These are phyloP conservation scores for Arachis hypogaea DNA, from an alignment of 306 rosid genomes.

Conservation along the genomic window DNA sequence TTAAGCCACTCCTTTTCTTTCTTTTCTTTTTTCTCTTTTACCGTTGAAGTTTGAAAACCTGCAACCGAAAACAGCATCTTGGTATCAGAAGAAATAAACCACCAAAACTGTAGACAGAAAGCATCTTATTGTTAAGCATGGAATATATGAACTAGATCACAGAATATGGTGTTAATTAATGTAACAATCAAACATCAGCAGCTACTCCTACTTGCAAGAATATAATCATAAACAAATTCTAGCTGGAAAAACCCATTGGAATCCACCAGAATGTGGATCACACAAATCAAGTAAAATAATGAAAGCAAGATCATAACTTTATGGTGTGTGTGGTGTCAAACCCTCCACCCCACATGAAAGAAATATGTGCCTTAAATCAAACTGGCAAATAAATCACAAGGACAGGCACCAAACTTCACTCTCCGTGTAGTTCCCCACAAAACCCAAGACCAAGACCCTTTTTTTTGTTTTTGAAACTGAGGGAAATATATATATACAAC, in stretches of 20 bases:
- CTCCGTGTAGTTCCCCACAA: slow-evolving; percentile 75
- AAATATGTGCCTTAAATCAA: slow-evolving; percentile 46
- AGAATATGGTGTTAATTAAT: slow-evolving; percentile 40
- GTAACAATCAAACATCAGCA: slow-evolving; percentile 56
- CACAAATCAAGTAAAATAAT: slow-evolving; percentile 64
- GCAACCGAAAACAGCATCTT: slow-evolving; percentile 98
- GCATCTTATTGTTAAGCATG: slow-evolving; percentile 70
- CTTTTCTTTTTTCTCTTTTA: slow-evolving; percentile 12
- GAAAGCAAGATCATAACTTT: slow-evolving; percentile 60
- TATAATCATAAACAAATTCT: slow-evolving; percentile 51
- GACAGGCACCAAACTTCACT: slow-evolving; percentile 76
- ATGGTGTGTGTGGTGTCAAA: slow-evolving; percentile 43
- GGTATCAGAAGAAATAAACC: slow-evolving; percentile 86
- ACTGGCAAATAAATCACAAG: slow-evolving; percentile 40
- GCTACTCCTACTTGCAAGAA: slow-evolving; percentile 65
- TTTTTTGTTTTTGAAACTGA: slow-evolving; percentile 31
- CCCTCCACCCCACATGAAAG: slow-evolving; percentile 54
- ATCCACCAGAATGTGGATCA: slow-evolving; percentile 68
- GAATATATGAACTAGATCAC: slow-evolving; percentile 72
- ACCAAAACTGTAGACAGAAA: slow-evolving; percentile 92
- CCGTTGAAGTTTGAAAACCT: slow-evolving; percentile 73
- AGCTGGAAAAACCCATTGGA: slow-evolving; percentile 64
- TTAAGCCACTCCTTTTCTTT: no score
- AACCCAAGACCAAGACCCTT: slow-evolving; percentile 57
- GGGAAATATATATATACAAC: slow-evolving; percentile 36